phyloP scores from a whole-genome alignment of 2,329 filamentous ascomycete species.

The Penicillium occitanis region DNA sequence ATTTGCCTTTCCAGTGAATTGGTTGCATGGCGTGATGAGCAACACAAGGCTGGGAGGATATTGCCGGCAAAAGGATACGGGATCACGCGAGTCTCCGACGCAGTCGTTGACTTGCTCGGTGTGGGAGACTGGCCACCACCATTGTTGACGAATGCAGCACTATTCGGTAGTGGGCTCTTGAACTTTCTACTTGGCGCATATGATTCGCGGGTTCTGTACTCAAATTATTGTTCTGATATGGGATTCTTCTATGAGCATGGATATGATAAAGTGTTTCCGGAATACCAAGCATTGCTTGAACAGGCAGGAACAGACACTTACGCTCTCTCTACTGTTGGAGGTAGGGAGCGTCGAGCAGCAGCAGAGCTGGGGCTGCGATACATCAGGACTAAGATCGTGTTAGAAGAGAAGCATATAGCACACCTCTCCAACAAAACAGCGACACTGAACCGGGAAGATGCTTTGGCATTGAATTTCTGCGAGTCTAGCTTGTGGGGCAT shows the following conservation, averaged over 20 bases:
- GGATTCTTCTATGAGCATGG: background rate
- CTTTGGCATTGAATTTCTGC: background rate
- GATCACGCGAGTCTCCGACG: slow-evolving; percentile 21
- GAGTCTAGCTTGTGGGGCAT: background rate
- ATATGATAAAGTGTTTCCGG: background rate
- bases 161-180: background rate
- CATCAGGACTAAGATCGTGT: background rate
- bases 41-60: slow-evolving; percentile 21
- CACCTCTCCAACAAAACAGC: background rate
- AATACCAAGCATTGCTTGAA: background rate
- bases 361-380: background rate
- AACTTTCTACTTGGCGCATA: background rate
- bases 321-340: background rate
- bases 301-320: background rate
- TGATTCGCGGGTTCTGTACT: background rate
- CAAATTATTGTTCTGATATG: background rate
- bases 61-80: slow-evolving; percentile 24
- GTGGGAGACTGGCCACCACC: background rate
- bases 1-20: slow-evolving; percentile 20
- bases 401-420: background rate
- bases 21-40: slow-evolving; percentile 21
- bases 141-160: background rate
- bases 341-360: background rate
- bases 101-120: slow-evolving; percentile 15
- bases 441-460: background rate